These are phyloP conservation scores for Zymoseptoria brevis DNA, from an alignment of 2,329 filamentous ascomycete species.

Conservation along the genomic window DNA sequence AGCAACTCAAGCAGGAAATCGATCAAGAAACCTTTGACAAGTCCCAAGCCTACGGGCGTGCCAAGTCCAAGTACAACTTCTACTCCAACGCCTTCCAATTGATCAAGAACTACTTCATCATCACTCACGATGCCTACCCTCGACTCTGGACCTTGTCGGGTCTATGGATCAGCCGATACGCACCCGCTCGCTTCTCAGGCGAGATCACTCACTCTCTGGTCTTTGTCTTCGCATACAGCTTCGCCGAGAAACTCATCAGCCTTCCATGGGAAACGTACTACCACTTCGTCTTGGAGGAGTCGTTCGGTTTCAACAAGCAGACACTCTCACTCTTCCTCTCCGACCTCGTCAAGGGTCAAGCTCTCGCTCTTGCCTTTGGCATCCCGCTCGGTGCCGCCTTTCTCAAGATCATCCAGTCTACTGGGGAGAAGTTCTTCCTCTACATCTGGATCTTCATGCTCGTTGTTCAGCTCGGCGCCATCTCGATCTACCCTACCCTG, in stretches of 20 bases:
- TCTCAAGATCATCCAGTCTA: conserved; percentile 87
- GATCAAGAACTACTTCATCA: conserved; percentile 78
- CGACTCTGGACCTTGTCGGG: conserved; percentile 83
- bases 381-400: conserved; percentile 87
- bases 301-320: conserved; percentile 98
- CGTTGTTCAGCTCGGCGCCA: conserved; percentile 83
- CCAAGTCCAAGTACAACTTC: conserved; percentile 86
- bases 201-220: conserved; percentile 91
- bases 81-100: conserved; percentile 75
- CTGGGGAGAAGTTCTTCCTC: conserved; percentile 92
- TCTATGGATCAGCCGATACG: conserved; percentile 61
- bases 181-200: conserved; percentile 71
- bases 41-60: conserved; percentile 74
- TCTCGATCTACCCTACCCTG: conserved; percentile 89
- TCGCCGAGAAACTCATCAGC: conserved; percentile 70
- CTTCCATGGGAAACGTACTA: conserved; percentile 82
- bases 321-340: conserved; percentile 79
- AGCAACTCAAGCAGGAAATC: conserved; percentile 81
- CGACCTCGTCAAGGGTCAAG: conserved; percentile 86
- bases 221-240: conserved; percentile 80
- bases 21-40: conserved; percentile 88
- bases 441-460: conserved; percentile 94
- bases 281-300: conserved; percentile 92
- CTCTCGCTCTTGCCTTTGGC: conserved; percentile 69
- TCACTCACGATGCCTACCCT: conserved; percentile 84